Base-by-base conservation (phyloP, 495 filamentous ascomycete species). In the Penicillium lividum region DNA sequence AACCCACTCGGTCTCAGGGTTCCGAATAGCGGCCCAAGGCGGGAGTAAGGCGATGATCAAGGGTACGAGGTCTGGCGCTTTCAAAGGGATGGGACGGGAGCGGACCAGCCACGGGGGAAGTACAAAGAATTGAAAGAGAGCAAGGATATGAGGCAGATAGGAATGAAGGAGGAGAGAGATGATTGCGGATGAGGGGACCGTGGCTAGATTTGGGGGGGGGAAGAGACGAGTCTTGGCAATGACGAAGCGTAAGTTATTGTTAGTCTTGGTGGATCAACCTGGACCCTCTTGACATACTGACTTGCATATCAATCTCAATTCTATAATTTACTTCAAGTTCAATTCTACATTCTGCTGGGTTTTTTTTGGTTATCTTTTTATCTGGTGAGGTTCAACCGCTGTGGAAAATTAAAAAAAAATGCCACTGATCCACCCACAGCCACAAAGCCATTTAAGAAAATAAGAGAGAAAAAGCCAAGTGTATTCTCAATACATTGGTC, bases 181-280 rank as follows among this genome's bases (percentile, higher is more conserved):
- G 38, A 0, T 40, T 13, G 57, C 57, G 43, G 47, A 62, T 59
- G 65, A 59, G 66, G 61, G 59, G 53, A 62, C 53, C 61, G 68
- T 71, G 68, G 68, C 68, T 67, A 60, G 64, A 69, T 63, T 60
- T 59, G 66, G 63, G 63, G 65, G 47, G 36, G 38, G 38, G 38
- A 40, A 40, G 38, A 55, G 40, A 29, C 43, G 36, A 56, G 66
- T 54, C 67, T 70, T 70, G 67, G 67, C 67, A 66, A 65, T 70
- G 67, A 70, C 65, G 67, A 70, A 65, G 67, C 67, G 44, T 27
- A 11, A 27, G 34, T 40, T 18, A 42, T 29, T 40, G 34, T 27
- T 53, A 52, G 33, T 22, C 27, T 33, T 40, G 38, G 31, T 46
- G 43, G 43, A 27, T 46, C 43, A 46, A 46, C 38, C 47, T 50